Conservation (phyloP, 2,329 filamentous ascomycete genomes). For the Grosmannia serpens region DNA sequence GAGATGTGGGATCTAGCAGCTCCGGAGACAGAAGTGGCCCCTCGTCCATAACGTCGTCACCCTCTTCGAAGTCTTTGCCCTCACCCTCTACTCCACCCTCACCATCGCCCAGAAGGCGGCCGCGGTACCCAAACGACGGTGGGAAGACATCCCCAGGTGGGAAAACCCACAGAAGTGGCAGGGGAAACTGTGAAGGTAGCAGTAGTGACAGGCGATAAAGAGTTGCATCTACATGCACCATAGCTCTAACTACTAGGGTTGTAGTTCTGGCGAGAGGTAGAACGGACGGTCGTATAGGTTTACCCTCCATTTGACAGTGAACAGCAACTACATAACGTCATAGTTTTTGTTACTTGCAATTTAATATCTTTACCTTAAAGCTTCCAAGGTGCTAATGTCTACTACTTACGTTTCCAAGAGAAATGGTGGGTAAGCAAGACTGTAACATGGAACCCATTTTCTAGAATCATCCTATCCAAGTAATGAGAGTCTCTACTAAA, state of each 20-base stretch:
- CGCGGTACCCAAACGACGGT: not conserved
- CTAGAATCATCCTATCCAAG: too few relatives aligned
- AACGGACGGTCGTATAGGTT: not conserved
- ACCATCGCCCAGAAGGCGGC: not conserved
- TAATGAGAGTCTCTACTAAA: too few relatives aligned
- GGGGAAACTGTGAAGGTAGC: not conserved
- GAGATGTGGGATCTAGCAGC: not conserved
- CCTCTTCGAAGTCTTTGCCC: conserved; percentile 1
- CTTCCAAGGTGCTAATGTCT: too few relatives aligned
- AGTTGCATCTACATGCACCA: not conserved
- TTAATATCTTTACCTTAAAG: too few relatives aligned
- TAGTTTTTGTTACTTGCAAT: too few relatives aligned
- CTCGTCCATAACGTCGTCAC: not conserved
- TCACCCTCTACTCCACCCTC: not conserved
- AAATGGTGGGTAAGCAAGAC: too few relatives aligned
- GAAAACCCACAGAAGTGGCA: not conserved
- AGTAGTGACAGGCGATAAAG: not conserved
- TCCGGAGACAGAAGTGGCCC: not conserved
- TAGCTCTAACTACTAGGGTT: not conserved
- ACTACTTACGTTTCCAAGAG: too few relatives aligned
- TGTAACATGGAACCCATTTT: too few relatives aligned
- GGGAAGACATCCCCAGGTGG: not conserved
- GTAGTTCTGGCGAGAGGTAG: not conserved
- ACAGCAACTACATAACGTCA: too few relatives aligned
- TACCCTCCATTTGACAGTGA: not conserved